Base-by-base conservation (phyloP, 2,329 filamentous ascomycete species). In the Colletotrichum trifolii region DNA sequence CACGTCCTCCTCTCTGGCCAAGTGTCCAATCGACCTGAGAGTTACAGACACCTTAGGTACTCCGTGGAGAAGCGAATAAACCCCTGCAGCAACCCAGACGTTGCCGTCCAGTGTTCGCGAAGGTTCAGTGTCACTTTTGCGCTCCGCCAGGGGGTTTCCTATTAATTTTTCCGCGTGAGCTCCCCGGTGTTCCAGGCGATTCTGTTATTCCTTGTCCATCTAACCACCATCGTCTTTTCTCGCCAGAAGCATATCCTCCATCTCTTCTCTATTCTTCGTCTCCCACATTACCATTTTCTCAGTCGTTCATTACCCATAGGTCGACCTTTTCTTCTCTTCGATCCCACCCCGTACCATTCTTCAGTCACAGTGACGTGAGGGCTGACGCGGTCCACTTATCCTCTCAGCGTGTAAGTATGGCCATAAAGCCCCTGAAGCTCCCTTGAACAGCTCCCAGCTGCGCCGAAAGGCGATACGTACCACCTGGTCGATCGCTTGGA, bases 361-460 rank as follows among this genome's bases (percentile, higher is more conserved):
- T 68, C 52, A n/a, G 17, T 25, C 50, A 65, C 42, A n/a, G 34
- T 48, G 47, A 57, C 63, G 47, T 40, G 58, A 66, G 59, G 36
- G 53, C 42, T 53, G 58, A 63, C 63, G 58, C 38, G 47, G 35
- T 57, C 47, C 63, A 62, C 58, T 63, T 62, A 53, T 57, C 25
- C 42, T 25, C 47, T 52, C 39, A 62, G 52, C 59, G 53, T 66
- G 63, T 66, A 66, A 63, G 63, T 65, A 25, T 47, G 48, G 58
- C 63, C 57, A 52, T 33, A 39, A 65, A 43, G 46, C 62, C 56
- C 62, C 58, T 57, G 40, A 53, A 43, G 47, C 61, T 64, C 61
- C 61, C 61, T 64, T 64, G 33, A 54, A 40, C 45, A 57, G 45
- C 54, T 57, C 36, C 45, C 15, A 48, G 35, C 42, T 13, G 43